Percentiles rank a stretch among this genome's conserved stretches.
phyloP scores from a whole-genome alignment of 352 stramenopile genomes.

The Plasmopara halstedii region DNA sequence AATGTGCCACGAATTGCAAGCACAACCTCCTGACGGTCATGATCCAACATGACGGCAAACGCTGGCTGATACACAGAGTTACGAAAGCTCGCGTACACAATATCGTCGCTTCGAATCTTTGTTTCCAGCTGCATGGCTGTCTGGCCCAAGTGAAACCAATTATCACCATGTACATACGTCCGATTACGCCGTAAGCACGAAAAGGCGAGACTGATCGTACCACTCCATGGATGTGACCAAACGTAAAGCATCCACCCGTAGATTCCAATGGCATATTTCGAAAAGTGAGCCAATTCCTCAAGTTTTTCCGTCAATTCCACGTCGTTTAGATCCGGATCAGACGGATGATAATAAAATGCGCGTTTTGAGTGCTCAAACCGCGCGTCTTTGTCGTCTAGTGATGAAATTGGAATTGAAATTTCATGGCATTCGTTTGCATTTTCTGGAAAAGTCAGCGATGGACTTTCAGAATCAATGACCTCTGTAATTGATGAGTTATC shows the following conservation, averaged over 20 bases:
- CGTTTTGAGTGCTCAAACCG: constrained; percentile 6
- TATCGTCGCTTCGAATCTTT: constrained; percentile 46
- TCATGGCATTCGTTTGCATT: constrained; percentile 16
- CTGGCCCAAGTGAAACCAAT: constrained; percentile 76
- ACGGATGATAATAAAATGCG: constrained; percentile 33
- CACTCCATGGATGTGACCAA: constrained; percentile 85
- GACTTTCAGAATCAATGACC: constrained; percentile 3
- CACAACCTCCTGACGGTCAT: constrained; percentile 62
- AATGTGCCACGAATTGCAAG: constrained; percentile 78
- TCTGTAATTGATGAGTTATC: too few relatives aligned
- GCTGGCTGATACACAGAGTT: constrained; percentile 78
- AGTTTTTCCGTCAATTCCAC: constrained; percentile 38
- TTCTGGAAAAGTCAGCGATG: constrained; percentile 11
- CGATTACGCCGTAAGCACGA: constrained; percentile 57
- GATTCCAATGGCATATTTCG: constrained; percentile 80
- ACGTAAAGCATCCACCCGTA: constrained; percentile 88
- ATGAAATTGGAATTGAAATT: constrained; percentile 46
- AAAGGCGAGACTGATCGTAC: constrained; percentile 64
- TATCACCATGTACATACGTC: constrained; percentile 76
- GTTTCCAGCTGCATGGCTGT: constrained; percentile 78
- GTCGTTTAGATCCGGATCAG: constrained; percentile 32
- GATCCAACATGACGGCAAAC: constrained; percentile 77
- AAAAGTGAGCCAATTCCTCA: constrained; percentile 71
- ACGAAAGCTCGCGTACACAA: constrained; percentile 74
- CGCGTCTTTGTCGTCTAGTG: constrained; percentile 1